phyloP scores from a whole-genome alignment of 257 asterid species.

The Forsythia suspensa region DNA sequence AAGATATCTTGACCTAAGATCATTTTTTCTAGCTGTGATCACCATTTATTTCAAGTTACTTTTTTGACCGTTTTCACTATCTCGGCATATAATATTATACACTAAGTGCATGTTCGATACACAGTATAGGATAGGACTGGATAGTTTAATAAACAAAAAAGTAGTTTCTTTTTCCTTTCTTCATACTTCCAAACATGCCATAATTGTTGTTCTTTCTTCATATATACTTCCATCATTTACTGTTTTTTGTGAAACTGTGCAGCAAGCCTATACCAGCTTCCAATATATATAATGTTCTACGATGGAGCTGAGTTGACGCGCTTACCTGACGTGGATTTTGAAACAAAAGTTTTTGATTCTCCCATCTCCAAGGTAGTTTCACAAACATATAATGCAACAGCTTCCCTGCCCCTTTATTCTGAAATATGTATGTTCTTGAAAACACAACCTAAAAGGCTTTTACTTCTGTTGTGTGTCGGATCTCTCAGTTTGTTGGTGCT shows the following conservation, averaged over 20 bases:
- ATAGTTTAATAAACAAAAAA: background rate
- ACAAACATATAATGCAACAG: background rate
- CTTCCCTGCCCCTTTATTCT: background rate
- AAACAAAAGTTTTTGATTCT: conserved; percentile 51
- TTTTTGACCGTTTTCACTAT: background rate
- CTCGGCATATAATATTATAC: background rate
- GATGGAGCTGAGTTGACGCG: conserved; percentile 66
- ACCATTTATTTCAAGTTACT: conserved; percentile 2
- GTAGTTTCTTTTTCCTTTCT: background rate
- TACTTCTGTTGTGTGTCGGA: background rate
- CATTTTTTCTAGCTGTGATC: background rate
- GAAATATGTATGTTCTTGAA: conserved; percentile 1
- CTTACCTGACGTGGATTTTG: conserved; percentile 61
- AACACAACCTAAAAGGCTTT: background rate
- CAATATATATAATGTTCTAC: conserved; percentile 63
- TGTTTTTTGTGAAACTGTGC: conserved; percentile 26
- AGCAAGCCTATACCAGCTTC: conserved; percentile 85
- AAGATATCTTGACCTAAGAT: conserved; percentile 12
- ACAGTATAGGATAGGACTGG: background rate
- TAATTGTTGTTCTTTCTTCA: background rate
- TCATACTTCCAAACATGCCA: background rate
- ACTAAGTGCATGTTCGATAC: background rate
- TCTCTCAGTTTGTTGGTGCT: conserved; percentile 3
- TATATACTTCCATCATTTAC: conserved; percentile 18
- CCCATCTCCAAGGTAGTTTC: conserved; percentile 70